Evolutionary conservation across 352 stramenopile genomes (phyloP).

Genomic region (Globisporangium acanthophoron): DNA sequence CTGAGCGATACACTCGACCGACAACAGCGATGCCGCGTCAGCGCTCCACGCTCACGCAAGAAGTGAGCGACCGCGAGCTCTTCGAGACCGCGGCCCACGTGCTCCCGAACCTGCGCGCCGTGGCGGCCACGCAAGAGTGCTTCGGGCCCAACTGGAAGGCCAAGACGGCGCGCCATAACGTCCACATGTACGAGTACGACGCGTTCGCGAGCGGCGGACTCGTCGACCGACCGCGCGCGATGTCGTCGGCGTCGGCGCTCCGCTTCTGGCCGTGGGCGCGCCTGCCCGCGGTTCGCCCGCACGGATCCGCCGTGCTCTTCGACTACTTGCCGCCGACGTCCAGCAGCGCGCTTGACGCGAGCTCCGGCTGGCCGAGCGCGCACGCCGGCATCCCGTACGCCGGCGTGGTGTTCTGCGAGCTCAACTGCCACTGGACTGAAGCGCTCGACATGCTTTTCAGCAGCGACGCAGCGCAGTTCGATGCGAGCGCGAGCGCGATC

Average conservation of each 20-base stretch:
- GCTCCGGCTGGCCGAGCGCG: conserved; percentile 29
- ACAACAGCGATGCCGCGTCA: background rate
- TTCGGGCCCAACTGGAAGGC: background rate
- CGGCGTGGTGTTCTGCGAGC: conserved; percentile 41
- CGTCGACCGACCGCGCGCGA: no score
- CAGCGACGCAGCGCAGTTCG: conserved; percentile 28
- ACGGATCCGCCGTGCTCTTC: background rate
- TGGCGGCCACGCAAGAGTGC: conserved; percentile 10
- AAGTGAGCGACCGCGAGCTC: conserved; percentile 24
- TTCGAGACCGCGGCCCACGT: conserved; percentile 21
- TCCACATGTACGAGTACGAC: background rate
- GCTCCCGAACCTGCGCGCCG: conserved; percentile 22
- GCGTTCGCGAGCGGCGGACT: background rate
- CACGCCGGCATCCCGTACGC: conserved; percentile 47
- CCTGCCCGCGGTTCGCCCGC: no score
- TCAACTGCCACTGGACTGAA: conserved; percentile 49
- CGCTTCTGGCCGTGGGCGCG: background rate
- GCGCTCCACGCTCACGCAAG: conserved; percentile 17
- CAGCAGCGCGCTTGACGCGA: background rate
- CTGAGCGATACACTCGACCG: background rate
- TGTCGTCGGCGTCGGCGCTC: background rate
- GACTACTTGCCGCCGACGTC: background rate
- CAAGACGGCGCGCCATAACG: background rate
- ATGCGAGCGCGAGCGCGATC: conserved; percentile 48
- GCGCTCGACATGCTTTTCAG: conserved; percentile 61